Percentiles rank a stretch among this genome's conserved stretches.
Evolutionary conservation across 768 basidiomycete genomes (phyloP).

Genomic region (Hygrophoropsis aurantiaca): DNA sequence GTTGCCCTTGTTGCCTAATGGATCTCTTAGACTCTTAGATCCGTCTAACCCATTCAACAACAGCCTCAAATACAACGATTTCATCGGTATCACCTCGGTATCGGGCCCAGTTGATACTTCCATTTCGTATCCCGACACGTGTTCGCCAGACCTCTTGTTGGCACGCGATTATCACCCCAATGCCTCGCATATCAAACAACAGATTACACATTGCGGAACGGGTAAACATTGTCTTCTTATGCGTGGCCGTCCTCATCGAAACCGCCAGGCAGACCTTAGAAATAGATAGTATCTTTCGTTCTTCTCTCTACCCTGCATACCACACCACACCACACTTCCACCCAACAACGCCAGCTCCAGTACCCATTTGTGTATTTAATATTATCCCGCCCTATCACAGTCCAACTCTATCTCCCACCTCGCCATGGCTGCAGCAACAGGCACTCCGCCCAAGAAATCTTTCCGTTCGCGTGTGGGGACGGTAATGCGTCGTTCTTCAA

Average conservation of each 20-base stretch:
- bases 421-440: conserved; percentile 21
- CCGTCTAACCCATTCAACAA: too few species aligned
- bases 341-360: conserved; percentile 8
- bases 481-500: conserved; percentile 61
- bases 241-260: conserved; percentile 35
- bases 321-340: conserved; percentile 13
- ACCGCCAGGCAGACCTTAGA: conserved; percentile 32
- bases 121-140: conserved; percentile 20
- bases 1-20: too few species aligned
- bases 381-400: conserved; percentile 9
- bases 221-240: conserved; percentile 19
- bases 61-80: too few species aligned
- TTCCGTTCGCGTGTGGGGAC: conserved; percentile 62
- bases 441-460: conserved; percentile 34
- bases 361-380: conserved; percentile 3
- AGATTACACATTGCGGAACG: conserved; percentile 17
- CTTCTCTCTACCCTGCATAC: conserved; percentile 6
- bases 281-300: conserved; percentile 26
- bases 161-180: conserved; percentile 36
- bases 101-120: too few species aligned
- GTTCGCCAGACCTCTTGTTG: conserved; percentile 25
- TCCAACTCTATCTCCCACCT: conserved; percentile 6
- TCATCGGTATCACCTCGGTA: too few species aligned
- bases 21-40: too few species aligned
- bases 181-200: conserved; percentile 30